Evolutionary conservation across 768 basidiomycete genomes (phyloP), one percentile per base, ranked within the genome.

Genomic region (Lanmaoa pseudosensibilis): DNA sequence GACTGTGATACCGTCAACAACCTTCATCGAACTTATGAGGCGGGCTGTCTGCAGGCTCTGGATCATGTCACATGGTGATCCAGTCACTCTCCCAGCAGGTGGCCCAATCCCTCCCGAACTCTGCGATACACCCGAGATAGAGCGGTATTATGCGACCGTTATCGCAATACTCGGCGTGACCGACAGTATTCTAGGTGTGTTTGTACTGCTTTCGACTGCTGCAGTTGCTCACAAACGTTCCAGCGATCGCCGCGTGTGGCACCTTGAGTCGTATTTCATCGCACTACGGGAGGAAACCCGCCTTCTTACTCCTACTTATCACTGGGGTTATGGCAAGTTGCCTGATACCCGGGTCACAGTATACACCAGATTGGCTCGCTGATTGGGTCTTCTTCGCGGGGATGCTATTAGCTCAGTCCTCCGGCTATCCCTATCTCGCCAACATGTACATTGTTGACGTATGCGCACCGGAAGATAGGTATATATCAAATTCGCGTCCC

Each of bases 381-480:
- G 25, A 50, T n/a, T 61, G 63, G 33, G 19, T 58, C n/a, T 47
- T 73, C 18, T 15, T 61, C 5, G n/a, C 57, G 7, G 68, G 63
- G 45, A 25, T 72, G 8, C 7, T 71, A 18, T 46, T 52, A 5
- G 45, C 62, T 23, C 11, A 50, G 11, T 53, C 70, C 47, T 58
- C 62, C 2, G 51, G 50, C 11, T 71, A 72, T 37, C 4, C 7
- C 4, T 46, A 32, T 19, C 48, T 74, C 32, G 12, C 61, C 19
- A 67, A 68, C 39, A 50, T 70, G 46, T 72, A 70, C 41, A 46
- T 70, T n/a, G 59, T 73, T 15, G 73, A 73, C 18, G 43, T 64
- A 5, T 65, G 66, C 2, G 21, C 30, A 7, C 59, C 58, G 19
- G 69, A 74, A 18, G 48, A 61, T 13, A 66, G 70, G 72, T 67